Evolutionary conservation across 164 flowering plant genomes (phyloP).

Genomic region (Dillenia suffruticosa): DNA sequence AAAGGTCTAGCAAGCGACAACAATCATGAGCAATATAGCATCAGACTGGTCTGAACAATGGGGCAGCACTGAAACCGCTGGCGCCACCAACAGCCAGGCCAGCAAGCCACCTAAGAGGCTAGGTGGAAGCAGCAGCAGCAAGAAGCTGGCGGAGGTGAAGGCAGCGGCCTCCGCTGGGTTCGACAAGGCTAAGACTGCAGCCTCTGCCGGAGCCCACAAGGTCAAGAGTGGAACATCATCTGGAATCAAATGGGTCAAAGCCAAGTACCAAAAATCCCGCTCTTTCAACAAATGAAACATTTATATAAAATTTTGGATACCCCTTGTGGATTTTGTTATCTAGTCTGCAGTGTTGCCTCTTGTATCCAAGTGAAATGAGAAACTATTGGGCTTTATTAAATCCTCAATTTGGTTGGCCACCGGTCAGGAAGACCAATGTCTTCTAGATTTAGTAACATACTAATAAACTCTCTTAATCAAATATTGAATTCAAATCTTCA

Average conservation of each 20-base stretch:
- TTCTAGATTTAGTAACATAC: no score
- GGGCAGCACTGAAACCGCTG: constrained; percentile 76
- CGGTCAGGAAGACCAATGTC: no score
- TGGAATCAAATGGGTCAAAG: constrained; percentile 72
- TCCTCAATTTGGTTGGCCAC: no score
- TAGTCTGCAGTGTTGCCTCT: no score
- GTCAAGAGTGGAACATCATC: constrained; percentile 45
- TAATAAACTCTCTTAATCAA: no score
- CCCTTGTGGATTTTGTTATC: no score
- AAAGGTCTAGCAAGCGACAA: no score
- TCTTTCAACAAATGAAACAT: constrained; percentile 16
- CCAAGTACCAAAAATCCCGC: constrained; percentile 41
- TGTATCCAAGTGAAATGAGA: no score
- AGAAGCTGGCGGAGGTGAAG: constrained; percentile 37
- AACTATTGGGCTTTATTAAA: no score
- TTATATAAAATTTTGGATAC: no score
- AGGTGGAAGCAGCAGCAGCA: constrained; percentile 14
- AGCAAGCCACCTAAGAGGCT: constrained; percentile 9
- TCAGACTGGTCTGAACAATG: constrained; percentile 93
- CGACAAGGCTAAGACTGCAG: constrained; percentile 49
- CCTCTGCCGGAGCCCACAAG: constrained; percentile 51
- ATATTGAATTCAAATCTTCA: no score
- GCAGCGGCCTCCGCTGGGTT: constrained; percentile 33
- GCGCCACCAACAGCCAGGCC: constrained; percentile 30
- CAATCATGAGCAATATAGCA: constrained; percentile 45